Conservation (phyloP, 2,329 filamentous ascomycete genomes). For the Penicillium concentricum region DNA sequence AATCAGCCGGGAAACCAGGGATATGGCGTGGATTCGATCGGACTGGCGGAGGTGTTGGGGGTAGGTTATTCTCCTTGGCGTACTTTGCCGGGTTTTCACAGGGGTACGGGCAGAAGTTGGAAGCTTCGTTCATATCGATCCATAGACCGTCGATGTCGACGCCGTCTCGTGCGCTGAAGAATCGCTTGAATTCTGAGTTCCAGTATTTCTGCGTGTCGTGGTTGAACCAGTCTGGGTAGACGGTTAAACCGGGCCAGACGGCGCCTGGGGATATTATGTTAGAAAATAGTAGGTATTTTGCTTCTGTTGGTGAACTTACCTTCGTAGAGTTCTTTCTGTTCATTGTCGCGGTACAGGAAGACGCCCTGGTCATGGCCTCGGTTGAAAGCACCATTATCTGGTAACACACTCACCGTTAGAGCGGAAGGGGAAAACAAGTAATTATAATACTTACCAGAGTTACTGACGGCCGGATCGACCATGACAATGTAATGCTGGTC, state of each 20-base stretch:
- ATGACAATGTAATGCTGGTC: slow-evolving; percentile 74
- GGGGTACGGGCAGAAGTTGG: slow-evolving; percentile 57
- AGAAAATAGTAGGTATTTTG: not conserved
- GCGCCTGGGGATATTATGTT: slow-evolving; percentile 49
- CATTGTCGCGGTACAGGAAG: slow-evolving; percentile 57
- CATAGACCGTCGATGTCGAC: slow-evolving; percentile 76
- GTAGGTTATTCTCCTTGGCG: slow-evolving; percentile 40
- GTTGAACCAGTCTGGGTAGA: slow-evolving; percentile 76
- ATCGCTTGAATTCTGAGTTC: slow-evolving; percentile 64
- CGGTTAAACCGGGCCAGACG: slow-evolving; percentile 74
- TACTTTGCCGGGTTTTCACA: slow-evolving; percentile 57
- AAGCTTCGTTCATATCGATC: slow-evolving; percentile 68
- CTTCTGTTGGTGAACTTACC: slow-evolving; percentile 27
- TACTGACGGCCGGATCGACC: slow-evolving; percentile 61
- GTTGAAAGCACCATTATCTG: slow-evolving; percentile 57
- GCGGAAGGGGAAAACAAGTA: not conserved
- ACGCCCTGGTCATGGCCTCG: slow-evolving; percentile 59
- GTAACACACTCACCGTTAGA: slow-evolving; percentile 11
- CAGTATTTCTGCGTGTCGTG: slow-evolving; percentile 65
- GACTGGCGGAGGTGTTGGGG: slow-evolving; percentile 63
- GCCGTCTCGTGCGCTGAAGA: slow-evolving; percentile 64
- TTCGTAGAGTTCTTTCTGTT: slow-evolving; percentile 46
- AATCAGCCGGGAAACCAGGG: slow-evolving; percentile 66
- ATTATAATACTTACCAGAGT: slow-evolving; percentile 27
- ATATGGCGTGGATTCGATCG: slow-evolving; percentile 63